phyloP scores from a whole-genome alignment of 306 rosid genomes.

The Mucuna pruriens region DNA sequence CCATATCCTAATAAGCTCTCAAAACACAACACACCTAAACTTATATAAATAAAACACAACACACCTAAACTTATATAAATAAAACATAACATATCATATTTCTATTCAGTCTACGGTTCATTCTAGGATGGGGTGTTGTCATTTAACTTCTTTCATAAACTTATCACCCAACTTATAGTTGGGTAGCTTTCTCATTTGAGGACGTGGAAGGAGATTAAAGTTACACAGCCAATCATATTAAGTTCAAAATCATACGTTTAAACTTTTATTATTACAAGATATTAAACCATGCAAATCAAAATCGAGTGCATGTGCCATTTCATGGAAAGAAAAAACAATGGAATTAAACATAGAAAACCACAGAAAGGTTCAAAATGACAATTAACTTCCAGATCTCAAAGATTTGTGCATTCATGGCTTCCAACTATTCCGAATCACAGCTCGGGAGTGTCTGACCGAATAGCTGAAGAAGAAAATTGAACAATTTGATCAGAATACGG shows the following conservation, averaged over 20 bases:
- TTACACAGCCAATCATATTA: neutral
- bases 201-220: neutral
- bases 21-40: no score
- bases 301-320: conserved; percentile 22
- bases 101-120: neutral
- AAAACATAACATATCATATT: no score
- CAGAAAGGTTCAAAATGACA: conserved; percentile 26
- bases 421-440: conserved; percentile 37
- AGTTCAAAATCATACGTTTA: conserved; percentile 18
- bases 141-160: conserved; percentile 4
- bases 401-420: conserved; percentile 11
- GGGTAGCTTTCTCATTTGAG: neutral
- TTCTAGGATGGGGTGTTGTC: neutral
- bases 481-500: conserved; percentile 20
- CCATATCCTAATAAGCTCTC: no score
- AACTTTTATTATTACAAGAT: conserved; percentile 42
- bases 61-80: no score
- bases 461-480: conserved; percentile 43
- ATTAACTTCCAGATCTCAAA: conserved; percentile 21
- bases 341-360: conserved; percentile 23
- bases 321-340: conserved; percentile 31
- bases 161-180: neutral
- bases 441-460: conserved; percentile 58
- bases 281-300: conserved; percentile 35
- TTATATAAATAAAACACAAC: no score